These are phyloP conservation scores for Wickerhamiella sorbophila DNA, from an alignment of 805 yeast genomes.

Conservation along the genomic window DNA sequence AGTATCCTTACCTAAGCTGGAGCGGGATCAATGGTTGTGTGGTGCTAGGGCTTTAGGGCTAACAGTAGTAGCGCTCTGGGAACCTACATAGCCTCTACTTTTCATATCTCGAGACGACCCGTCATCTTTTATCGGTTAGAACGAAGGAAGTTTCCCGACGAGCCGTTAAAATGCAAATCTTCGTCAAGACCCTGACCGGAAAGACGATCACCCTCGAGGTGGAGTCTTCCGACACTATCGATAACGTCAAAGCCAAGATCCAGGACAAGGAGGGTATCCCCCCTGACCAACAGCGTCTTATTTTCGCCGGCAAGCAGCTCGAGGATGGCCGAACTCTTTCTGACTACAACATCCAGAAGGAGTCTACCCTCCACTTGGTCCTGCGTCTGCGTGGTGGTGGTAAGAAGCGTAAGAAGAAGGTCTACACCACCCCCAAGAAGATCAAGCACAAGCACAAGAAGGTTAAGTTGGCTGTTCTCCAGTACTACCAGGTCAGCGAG, in stretches of 20 bases:
- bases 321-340: constrained; percentile 88
- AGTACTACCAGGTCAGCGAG: constrained; percentile 97
- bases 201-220: constrained; percentile 97
- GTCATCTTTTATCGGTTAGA: constrained; percentile 15
- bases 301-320: constrained; percentile 95
- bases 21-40: no score
- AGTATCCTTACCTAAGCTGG: no score
- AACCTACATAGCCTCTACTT: neutral
- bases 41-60: constrained; percentile 4
- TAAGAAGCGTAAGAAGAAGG: constrained; percentile 99
- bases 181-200: constrained; percentile 98
- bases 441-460: constrained; percentile 99
- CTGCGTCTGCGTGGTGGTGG: constrained; percentile 98
- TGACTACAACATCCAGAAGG: constrained; percentile 97
- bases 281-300: constrained; percentile 94
- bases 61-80: neutral
- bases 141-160: constrained; percentile 26
- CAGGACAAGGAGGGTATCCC: constrained; percentile 98
- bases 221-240: constrained; percentile 94
- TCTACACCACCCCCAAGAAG: constrained; percentile 99
- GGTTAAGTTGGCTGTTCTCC: constrained; percentile 97
- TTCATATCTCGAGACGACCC: neutral
- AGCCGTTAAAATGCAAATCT: constrained; percentile 43
- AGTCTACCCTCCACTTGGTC: constrained; percentile 90
- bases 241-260: constrained; percentile 90